phyloP scores from a whole-genome alignment of 495 filamentous ascomycete genomes.

The Trichocladium uniseriatum region DNA sequence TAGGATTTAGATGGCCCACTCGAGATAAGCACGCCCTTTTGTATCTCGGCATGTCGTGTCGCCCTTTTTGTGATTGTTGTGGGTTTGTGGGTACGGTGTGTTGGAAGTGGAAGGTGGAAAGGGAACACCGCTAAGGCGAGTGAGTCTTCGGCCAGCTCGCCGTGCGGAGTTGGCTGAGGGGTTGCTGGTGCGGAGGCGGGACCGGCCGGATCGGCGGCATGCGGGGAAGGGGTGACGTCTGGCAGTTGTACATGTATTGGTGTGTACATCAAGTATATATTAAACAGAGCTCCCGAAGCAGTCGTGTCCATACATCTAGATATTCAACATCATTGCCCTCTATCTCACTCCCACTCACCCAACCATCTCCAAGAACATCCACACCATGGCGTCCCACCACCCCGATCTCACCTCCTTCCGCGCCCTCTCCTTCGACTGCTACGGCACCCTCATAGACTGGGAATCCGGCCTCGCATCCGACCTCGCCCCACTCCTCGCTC shows the following conservation, averaged over 20 bases:
- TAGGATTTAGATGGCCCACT: no score
- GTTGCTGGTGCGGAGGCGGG: neutral
- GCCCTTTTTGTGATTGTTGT: no score
- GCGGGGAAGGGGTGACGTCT: neutral
- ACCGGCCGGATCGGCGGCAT: neutral
- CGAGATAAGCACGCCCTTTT: no score
- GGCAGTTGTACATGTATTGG: no score
- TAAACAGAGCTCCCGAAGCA: no score
- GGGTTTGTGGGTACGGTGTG: no score
- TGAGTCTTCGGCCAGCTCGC: conserved; percentile 1
- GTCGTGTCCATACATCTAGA: no score
- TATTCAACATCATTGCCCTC: no score
- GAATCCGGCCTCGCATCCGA: conserved; percentile 35
- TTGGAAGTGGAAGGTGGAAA: no score
- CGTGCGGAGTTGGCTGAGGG: neutral
- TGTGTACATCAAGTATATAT: no score
- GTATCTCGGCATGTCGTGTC: no score
- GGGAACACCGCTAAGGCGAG: neutral
- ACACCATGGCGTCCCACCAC: conserved; percentile 1
- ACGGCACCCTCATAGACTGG: conserved; percentile 78
- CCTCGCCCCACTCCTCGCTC: conserved; percentile 34
- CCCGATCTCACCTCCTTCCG: conserved; percentile 26
- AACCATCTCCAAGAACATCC: neutral
- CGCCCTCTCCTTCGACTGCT: conserved; percentile 70
- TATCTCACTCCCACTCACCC: neutral